These are phyloP conservation scores for Rhododendron griersonianum DNA, from an alignment of 148 eudicot genomes.

Conservation along the genomic window DNA sequence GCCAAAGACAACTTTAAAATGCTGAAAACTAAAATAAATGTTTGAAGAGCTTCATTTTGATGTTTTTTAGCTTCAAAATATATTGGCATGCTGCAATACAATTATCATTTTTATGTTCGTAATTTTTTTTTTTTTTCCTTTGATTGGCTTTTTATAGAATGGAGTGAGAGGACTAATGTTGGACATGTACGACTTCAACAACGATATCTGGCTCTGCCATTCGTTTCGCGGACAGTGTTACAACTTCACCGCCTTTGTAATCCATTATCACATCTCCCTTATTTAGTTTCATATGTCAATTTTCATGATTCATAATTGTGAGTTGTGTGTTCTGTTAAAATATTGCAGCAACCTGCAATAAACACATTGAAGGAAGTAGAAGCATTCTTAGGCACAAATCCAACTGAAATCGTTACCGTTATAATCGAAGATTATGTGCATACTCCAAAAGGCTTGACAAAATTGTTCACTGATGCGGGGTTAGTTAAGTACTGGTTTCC, in stretches of 20 bases:
- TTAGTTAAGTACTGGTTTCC: constrained; percentile 91
- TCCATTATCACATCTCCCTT: background rate
- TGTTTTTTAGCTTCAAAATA: background rate
- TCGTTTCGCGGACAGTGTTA: constrained; percentile 82
- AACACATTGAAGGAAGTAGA: constrained; percentile 89
- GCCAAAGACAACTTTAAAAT: background rate
- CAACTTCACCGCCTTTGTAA: constrained; percentile 98
- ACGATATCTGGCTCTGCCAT: constrained; percentile 97
- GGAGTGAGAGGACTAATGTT: constrained; percentile 99
- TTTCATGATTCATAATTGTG: background rate
- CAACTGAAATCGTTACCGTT: constrained; percentile 83
- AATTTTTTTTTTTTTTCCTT: constrained; percentile 5
- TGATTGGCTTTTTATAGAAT: constrained; percentile 50
- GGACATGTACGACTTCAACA: constrained; percentile 94
- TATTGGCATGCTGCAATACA: background rate
- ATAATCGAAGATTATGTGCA: constrained; percentile 99
- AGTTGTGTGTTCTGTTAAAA: background rate
- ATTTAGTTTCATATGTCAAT: background rate
- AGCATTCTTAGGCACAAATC: constrained; percentile 73
- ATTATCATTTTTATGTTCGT: background rate
- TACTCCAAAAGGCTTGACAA: constrained; percentile 80
- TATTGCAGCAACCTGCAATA: constrained; percentile 71
- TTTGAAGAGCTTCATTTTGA: background rate
- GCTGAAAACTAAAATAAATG: background rate
- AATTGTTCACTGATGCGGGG: constrained; percentile 70